These are phyloP conservation scores for Rhododendron mucronatum DNA, from an alignment of 148 eudicot genomes.

Conservation along the genomic window DNA sequence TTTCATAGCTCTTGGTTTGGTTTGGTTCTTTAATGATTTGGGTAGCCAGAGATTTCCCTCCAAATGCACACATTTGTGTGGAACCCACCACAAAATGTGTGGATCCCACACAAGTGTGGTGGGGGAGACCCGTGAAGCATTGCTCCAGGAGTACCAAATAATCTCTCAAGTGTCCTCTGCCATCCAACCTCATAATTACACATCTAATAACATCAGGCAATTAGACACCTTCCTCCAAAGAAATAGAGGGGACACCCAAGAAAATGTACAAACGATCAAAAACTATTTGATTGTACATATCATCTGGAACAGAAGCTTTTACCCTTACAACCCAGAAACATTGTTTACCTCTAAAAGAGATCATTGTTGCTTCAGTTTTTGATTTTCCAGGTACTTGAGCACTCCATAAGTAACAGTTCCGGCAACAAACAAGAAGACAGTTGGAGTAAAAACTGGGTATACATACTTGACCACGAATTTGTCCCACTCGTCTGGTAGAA, in stretches of 20 bases:
- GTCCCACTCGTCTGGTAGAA: slow-evolving; percentile 77
- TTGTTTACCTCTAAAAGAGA: neutral
- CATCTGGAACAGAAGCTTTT: neutral
- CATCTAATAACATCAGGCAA: neutral
- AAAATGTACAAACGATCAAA: neutral
- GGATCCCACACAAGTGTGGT: too few relatives aligned
- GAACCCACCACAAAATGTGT: too few relatives aligned
- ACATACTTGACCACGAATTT: slow-evolving; percentile 65
- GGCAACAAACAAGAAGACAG: slow-evolving; percentile 73
- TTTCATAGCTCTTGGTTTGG: neutral
- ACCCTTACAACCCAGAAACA: neutral
- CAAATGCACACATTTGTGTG: too few relatives aligned
- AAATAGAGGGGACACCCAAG: neutral
- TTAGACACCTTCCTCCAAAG: neutral
- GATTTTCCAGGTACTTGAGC: slow-evolving; percentile 70
- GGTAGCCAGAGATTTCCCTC: neutral
- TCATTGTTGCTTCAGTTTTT: slow-evolving; percentile 33
- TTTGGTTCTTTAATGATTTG: neutral
- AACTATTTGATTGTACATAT: neutral
- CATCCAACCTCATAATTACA: neutral
- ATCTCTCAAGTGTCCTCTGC: neutral
- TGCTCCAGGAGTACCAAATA: too few relatives aligned
- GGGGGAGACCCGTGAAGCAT: too few relatives aligned
- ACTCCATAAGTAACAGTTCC: slow-evolving; percentile 73
- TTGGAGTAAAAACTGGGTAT: slow-evolving; percentile 88